Base-by-base conservation (phyloP, 2,329 filamentous ascomycete genomes). In the Chrysoporthe austroafricana region DNA sequence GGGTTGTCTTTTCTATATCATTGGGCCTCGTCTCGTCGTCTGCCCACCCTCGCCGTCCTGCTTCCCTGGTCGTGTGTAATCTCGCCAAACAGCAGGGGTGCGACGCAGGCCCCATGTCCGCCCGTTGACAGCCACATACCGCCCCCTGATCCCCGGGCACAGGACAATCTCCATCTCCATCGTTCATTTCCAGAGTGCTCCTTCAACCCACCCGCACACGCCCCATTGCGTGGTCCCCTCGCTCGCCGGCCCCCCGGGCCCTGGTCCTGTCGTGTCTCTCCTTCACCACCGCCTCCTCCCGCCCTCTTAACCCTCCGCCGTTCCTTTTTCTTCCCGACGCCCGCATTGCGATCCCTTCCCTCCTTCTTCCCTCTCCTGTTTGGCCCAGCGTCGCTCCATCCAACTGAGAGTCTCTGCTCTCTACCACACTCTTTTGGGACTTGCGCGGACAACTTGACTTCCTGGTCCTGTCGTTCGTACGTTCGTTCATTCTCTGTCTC, bases 361-460 rank as follows among this genome's bases (percentile, higher is more conserved):
- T 32, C n/a, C 43, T 21, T 16, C 8, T 36, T 56, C 32, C 71
- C 69, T 76, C 72, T 69, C 75, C 70, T 70, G 74, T 69, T 65
- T 57, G 65, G 72, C 72, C 73, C 72, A 75, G 76, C 73, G 73
- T 74, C 78, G 74, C 75, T 80, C 78, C 76, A 78, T 80, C 82
- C 83, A 85, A 86, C 82, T 81, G 84, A 85, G 84, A 81, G 82
- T 79, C 69, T 70, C 62, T 63, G 72, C 83, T 85, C 84, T 86
- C 84, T 82, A 81, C 74, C 81, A 87, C 85, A 79, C 83, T 87
- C 85, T 73, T 86, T 86, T 83, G 79, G 79, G 67, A 70, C 66
- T 68, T 57, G 63, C 61, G 64, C 66, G 69, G 71, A 70, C 60
- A 57, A 63, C 65, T 64, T 44, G 68, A 65, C 62, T 58, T 57